Percentiles rank a stretch among this genome's conserved stretches.
These are phyloP conservation scores for Conidiobolus incongruus DNA, from an alignment of 371 early-diverging fungal species.

Conservation along the genomic window DNA sequence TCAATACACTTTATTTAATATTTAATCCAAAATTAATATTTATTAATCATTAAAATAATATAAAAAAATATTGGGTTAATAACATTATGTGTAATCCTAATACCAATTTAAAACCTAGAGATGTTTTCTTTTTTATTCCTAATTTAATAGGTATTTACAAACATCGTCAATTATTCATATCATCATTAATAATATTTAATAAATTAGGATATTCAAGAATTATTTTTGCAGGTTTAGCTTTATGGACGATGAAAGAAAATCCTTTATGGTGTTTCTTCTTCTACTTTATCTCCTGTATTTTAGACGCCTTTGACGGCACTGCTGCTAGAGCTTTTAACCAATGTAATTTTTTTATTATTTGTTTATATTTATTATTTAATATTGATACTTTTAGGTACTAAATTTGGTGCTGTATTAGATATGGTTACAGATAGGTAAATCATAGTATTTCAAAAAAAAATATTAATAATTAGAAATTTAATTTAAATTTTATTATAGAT, in stretches of 20 bases:
- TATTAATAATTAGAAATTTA: not conserved
- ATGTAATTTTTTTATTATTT: conserved; percentile 22
- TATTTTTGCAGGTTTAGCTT: conserved; percentile 39
- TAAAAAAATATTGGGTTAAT: too few species aligned
- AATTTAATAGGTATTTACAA: conserved; percentile 5
- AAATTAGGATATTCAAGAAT: conserved; percentile 66
- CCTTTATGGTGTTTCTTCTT: conserved; percentile 42
- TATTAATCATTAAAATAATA: too few species aligned
- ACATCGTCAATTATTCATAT: not conserved
- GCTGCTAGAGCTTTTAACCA: conserved; percentile 81
- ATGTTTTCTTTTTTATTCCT: conserved; percentile 6
- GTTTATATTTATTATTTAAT: not conserved
- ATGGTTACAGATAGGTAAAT: conserved; percentile 87
- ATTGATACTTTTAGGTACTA: conserved; percentile 33
- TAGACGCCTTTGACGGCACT: conserved; percentile 92
- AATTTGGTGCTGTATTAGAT: conserved; percentile 89
- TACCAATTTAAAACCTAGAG: too few species aligned
- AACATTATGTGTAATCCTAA: too few species aligned
- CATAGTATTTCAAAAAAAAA: not conserved
- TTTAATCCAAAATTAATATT: too few species aligned
- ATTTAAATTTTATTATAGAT: conserved; percentile 14
- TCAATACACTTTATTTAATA: too few species aligned
- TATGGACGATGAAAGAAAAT: conserved; percentile 45
- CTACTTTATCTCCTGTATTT: conserved; percentile 67
- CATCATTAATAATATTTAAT: not conserved